phyloP scores from a whole-genome alignment of 106 monocot genomes.

The Apostasia ramifera region DNA sequence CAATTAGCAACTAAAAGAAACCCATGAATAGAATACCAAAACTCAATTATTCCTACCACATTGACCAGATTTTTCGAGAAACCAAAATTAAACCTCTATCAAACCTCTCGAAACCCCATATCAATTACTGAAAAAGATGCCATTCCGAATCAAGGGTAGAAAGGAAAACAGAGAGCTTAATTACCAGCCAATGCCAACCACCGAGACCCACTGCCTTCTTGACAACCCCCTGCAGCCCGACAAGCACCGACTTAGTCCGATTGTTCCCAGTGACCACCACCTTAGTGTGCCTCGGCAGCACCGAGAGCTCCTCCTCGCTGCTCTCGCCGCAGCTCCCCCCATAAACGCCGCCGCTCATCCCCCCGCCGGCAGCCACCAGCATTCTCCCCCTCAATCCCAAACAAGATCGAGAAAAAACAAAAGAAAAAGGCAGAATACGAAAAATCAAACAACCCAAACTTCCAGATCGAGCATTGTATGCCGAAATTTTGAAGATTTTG shows the following conservation, averaged over 20 bases:
- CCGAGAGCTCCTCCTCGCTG: slow-evolving; percentile 64
- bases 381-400: not conserved
- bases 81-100: not conserved
- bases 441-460: not conserved
- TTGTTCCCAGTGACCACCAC: slow-evolving; percentile 71
- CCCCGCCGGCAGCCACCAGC: slow-evolving; percentile 12
- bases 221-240: slow-evolving; percentile 61
- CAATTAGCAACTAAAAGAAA: not conserved
- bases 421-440: not conserved
- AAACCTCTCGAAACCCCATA: not conserved
- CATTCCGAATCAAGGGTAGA: no score
- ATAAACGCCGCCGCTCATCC: slow-evolving; percentile 4
- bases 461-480: slow-evolving; percentile 21
- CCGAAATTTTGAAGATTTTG: not conserved
- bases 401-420: not conserved
- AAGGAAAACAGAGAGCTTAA: slow-evolving; percentile 1
- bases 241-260: slow-evolving; percentile 64
- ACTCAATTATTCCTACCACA: slow-evolving; percentile 9
- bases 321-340: slow-evolving; percentile 26
- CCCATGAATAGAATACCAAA: not conserved
- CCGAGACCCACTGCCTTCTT: slow-evolving; percentile 78
- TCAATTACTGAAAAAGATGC: slow-evolving; percentile 2
- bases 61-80: not conserved
- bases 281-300: slow-evolving; percentile 62
- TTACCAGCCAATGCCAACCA: slow-evolving; percentile 74